Evolutionary conservation across 257 asterid genomes (phyloP), one percentile per base, ranked within the genome.

Genomic region (Scutellaria barbata): DNA sequence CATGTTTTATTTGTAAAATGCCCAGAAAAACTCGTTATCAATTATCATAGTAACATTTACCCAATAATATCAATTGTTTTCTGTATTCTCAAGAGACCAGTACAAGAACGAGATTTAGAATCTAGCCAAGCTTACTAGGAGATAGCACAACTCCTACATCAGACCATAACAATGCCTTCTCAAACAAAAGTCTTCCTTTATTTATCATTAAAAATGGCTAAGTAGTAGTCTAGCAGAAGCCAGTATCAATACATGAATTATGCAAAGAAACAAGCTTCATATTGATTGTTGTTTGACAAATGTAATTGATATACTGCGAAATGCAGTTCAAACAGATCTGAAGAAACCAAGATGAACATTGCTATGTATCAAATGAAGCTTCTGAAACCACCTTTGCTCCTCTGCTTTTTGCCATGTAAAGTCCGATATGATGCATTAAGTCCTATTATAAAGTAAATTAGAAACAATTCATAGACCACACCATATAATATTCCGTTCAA

Each of bases 381-480:
- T 81, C 80, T 37, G 93, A 89, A 66, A 82, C 95, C 70, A 89
- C 74, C 85, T 79, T 88, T 69, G 98, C 98, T 72, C 98, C 98
- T 81, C 98, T 82, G 84, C 92, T n/a, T 77, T 82, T 87, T 86
- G 96, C 92, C 57, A 90, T 85, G 86, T 88, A 85, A 64, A 92
- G 92, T 73, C 98, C 98, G 12, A 90, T 55, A 68, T 85, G 96
- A 83, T 92, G 98, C 96, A 88, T 90, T 63, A 87, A 59, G 30
- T 85, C 96, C 98, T 90, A 68, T 53, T 35, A 57, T 48, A 68
- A 69, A 40, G 68, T 66, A 17, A 46, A 64, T 54, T 45, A 79
- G 47, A 33, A 72, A 64, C 50, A 63, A 30, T 30, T 30, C 0
- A 2, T 30, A 30, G 5, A 30, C 35, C 35, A 30, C 35, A 2